Conservation (phyloP, 2,329 filamentous ascomycete genomes). For the Xylogone sp. region DNA sequence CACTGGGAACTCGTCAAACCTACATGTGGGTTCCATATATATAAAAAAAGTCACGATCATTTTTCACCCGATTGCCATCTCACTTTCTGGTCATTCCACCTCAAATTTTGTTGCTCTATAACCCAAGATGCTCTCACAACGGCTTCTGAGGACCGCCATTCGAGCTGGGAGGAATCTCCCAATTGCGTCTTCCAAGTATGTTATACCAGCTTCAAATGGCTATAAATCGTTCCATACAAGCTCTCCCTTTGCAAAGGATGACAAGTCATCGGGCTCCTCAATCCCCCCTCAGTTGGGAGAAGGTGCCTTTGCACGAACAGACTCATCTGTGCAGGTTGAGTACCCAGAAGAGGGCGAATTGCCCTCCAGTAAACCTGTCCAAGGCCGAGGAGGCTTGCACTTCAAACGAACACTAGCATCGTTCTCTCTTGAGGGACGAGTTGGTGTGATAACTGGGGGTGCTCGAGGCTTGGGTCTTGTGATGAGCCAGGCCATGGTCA, state of each 20-base stretch:
- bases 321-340: constrained; percentile 72
- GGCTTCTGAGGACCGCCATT: constrained; percentile 22
- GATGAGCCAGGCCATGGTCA: constrained; percentile 88
- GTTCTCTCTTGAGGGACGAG: constrained; percentile 82
- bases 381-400: constrained; percentile 74
- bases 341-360: constrained; percentile 74
- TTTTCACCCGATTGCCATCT: too few relatives aligned
- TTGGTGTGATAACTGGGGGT: constrained; percentile 84
- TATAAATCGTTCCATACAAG: constrained; percentile 15
- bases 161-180: constrained; percentile 17
- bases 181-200: not conserved
- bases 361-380: constrained; percentile 65
- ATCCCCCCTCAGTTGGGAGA: constrained; percentile 13
- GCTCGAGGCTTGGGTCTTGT: constrained; percentile 85
- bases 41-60: too few relatives aligned
- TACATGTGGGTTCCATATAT: too few relatives aligned
- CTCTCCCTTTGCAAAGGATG: constrained; percentile 13
- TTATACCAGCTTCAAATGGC: not conserved
- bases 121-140: constrained; percentile 24
- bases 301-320: constrained; percentile 66
- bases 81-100: too few relatives aligned
- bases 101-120: too few relatives aligned
- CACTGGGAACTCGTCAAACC: too few relatives aligned
- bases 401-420: constrained; percentile 80
- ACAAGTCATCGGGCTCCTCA: constrained; percentile 9